Conservation (phyloP, 2,329 filamentous ascomycete genomes). For the Fusarium sp. region DNA sequence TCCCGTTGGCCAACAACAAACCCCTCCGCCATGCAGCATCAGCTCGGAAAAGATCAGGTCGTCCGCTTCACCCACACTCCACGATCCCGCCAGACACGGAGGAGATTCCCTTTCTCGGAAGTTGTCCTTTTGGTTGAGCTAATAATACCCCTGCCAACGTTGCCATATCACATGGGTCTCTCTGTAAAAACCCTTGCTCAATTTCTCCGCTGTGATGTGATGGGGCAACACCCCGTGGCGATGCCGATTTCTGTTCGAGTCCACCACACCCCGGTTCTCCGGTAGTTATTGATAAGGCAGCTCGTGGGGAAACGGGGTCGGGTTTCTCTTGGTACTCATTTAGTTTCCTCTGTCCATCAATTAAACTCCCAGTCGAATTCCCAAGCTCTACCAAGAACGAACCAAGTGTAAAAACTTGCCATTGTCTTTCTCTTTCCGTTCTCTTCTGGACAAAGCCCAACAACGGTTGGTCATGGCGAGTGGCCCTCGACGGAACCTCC, state of each 20-base stretch:
- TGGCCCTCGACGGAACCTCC: conserved; percentile 38
- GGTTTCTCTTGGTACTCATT: conserved; percentile 21
- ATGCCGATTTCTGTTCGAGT: conserved; percentile 1
- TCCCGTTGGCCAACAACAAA: neutral
- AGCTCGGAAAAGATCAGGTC: neutral
- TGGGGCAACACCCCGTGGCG: conserved; percentile 12
- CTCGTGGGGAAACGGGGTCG: neutral
- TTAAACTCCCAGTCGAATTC: neutral
- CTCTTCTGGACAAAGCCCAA: neutral
- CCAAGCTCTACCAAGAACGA: neutral
- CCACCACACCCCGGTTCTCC: neutral
- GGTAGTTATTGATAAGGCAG: conserved; percentile 36
- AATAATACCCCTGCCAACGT: conserved; percentile 20
- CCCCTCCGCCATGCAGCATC: neutral
- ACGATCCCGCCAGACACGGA: conserved; percentile 26
- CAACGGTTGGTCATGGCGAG: conserved; percentile 39
- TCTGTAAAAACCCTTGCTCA: neutral
- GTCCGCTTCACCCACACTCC: conserved; percentile 24
- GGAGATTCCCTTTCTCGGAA: conserved; percentile 36
- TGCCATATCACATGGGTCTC: conserved; percentile 31
- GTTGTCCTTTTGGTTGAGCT: conserved; percentile 16
- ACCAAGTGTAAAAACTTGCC: neutral
- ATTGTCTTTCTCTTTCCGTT: neutral
- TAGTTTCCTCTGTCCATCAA: neutral
- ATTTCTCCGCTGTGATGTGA: conserved; percentile 15